These are phyloP conservation scores for Macrolepiota albuminosa DNA, from an alignment of 768 basidiomycete genomes.

Conservation along the genomic window DNA sequence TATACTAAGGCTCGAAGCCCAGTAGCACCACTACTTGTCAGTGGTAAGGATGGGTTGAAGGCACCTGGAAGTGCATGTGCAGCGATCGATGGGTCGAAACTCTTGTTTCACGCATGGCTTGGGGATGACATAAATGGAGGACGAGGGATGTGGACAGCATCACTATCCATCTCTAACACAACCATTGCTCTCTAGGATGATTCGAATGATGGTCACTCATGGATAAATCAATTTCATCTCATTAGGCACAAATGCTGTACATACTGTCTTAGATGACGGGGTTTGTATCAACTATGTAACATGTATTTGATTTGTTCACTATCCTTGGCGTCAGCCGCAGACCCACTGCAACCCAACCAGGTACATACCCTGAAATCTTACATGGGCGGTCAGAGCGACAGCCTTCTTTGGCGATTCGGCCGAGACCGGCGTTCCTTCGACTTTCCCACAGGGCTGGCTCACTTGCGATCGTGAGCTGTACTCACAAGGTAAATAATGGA, in stretches of 20 bases:
- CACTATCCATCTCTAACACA: conserved; percentile 9
- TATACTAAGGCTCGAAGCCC: conserved; percentile 13
- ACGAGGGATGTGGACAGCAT: conserved; percentile 13
- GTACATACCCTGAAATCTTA: neutral
- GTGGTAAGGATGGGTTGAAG: conserved; percentile 12
- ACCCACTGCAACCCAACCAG: too few species aligned
- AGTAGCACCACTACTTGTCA: conserved; percentile 8
- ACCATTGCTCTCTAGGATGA: conserved; percentile 5
- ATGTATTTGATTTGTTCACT: neutral
- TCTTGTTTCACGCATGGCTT: conserved; percentile 11
- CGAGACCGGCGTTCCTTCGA: neutral
- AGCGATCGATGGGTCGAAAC: conserved; percentile 9
- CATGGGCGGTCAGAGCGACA: neutral
- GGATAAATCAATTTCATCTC: neutral
- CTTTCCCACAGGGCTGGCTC: neutral
- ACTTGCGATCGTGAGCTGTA: neutral
- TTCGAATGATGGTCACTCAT: neutral
- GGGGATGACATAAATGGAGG: conserved; percentile 8
- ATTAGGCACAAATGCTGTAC: neutral
- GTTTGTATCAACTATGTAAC: neutral
- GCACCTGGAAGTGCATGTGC: conserved; percentile 13
- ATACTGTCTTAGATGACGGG: neutral
- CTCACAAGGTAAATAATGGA: neutral
- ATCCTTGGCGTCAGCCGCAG: neutral
- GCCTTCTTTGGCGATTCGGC: neutral